phyloP scores from a whole-genome alignment of 805 yeast genomes.

The Wickerhamomyces strasburgensis region DNA sequence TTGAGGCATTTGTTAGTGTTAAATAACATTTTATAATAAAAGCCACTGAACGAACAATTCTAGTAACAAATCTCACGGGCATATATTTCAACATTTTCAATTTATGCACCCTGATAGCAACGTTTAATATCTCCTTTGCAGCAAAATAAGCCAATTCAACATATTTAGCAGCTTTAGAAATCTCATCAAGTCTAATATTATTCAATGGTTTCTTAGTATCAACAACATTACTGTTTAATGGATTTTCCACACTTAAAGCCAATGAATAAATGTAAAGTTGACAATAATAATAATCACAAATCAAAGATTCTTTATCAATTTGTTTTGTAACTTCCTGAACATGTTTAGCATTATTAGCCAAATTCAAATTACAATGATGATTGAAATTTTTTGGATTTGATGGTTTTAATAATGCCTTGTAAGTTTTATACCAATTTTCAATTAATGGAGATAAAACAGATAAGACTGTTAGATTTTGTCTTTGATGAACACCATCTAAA shows the following conservation, averaged over 20 bases:
- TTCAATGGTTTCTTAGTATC: conserved; percentile 21
- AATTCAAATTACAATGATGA: conserved; percentile 24
- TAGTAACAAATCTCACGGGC: conserved; percentile 90
- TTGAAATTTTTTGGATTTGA: conserved; percentile 37
- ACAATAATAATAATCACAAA: conserved; percentile 81
- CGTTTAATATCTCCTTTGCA: conserved; percentile 71
- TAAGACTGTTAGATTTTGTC: conserved; percentile 66
- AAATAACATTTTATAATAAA: conserved; percentile 82
- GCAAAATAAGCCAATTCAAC: conserved; percentile 79
- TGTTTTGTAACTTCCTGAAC: conserved; percentile 28
- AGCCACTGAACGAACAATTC: conserved; percentile 84
- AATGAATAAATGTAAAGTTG: conserved; percentile 79
- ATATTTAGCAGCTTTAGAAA: conserved; percentile 67
- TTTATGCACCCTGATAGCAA: conserved; percentile 65
- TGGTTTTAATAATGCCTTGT: conserved; percentile 48
- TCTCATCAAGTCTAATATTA: conserved; percentile 57
- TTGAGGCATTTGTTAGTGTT: conserved; percentile 42
- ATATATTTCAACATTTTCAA: conserved; percentile 62
- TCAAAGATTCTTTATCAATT: conserved; percentile 64
- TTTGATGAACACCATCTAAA: conserved; percentile 45
- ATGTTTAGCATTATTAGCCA: conserved; percentile 27
- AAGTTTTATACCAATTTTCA: conserved; percentile 71
- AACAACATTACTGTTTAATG: conserved; percentile 14
- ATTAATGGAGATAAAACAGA: conserved; percentile 71
- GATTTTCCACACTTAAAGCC: conserved; percentile 55